Conservation (phyloP, 768 basidiomycete species). For the Pleurotus pulmonarius region DNA sequence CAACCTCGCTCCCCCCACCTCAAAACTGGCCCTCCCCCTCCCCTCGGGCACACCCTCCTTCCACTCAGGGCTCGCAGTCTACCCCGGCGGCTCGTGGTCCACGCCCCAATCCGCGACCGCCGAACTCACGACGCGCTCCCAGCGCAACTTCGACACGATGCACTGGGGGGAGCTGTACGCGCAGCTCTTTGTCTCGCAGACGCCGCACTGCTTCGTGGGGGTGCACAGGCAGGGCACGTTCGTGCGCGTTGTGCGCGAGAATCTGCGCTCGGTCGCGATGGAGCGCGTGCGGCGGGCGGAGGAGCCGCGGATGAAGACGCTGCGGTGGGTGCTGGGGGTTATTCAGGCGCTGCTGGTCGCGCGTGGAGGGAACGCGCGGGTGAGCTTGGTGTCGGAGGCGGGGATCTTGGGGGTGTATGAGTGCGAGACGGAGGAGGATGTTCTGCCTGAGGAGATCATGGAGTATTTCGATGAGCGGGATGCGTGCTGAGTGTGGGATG, state of each 20-base stretch:
- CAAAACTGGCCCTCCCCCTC: slow-evolving; percentile 9
- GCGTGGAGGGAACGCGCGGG: slow-evolving; percentile 46
- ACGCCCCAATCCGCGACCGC: slow-evolving; percentile 41
- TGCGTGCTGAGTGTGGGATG: no score
- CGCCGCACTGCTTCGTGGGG: slow-evolving; percentile 55
- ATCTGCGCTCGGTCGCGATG: slow-evolving; percentile 38
- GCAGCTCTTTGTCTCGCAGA: slow-evolving; percentile 70
- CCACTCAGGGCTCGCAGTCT: slow-evolving; percentile 10
- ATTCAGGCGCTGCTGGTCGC: slow-evolving; percentile 48
- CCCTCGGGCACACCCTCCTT: neutral
- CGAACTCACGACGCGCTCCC: slow-evolving; percentile 43
- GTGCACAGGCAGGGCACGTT: slow-evolving; percentile 56
- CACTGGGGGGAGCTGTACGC: slow-evolving; percentile 63
- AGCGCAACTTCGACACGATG: slow-evolving; percentile 22
- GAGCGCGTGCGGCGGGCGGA: slow-evolving; percentile 23
- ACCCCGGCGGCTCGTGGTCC: slow-evolving; percentile 26
- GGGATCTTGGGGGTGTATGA: slow-evolving; percentile 47
- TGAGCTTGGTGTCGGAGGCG: slow-evolving; percentile 51
- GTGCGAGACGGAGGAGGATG: slow-evolving; percentile 37
- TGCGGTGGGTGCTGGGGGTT: slow-evolving; percentile 33
- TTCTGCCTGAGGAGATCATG: slow-evolving; percentile 42
- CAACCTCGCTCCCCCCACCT: slow-evolving; percentile 18
- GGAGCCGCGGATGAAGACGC: slow-evolving; percentile 32
- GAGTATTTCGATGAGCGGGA: slow-evolving; percentile 21
- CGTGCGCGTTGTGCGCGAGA: slow-evolving; percentile 32